phyloP scores from a whole-genome alignment of 78 protist species.

The Dictyostelium capitatum region DNA sequence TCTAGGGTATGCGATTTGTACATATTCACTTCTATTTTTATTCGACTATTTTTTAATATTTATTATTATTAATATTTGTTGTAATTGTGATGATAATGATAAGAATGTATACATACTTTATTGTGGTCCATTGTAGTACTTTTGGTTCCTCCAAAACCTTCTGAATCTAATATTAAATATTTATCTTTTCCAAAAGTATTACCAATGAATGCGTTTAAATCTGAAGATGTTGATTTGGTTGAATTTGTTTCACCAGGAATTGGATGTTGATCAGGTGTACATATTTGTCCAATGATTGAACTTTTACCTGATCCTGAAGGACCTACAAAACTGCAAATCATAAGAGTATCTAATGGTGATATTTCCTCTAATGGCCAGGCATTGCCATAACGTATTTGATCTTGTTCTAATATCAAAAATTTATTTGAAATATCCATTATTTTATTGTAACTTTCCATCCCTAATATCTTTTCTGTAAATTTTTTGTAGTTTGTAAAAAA shows the following conservation, averaged over 20 bases:
- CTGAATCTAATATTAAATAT: constrained; percentile 4
- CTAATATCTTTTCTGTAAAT: too few relatives aligned
- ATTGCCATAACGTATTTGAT: background rate
- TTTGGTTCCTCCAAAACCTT: background rate
- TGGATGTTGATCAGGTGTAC: background rate
- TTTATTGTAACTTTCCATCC: too few relatives aligned
- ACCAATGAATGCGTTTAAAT: background rate
- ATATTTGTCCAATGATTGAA: background rate
- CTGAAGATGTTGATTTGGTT: background rate
- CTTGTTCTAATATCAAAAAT: background rate
- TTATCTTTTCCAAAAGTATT: background rate
- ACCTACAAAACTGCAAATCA: constrained; percentile 10
- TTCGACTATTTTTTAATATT: too few relatives aligned
- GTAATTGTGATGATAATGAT: too few relatives aligned
- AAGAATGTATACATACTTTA: too few relatives aligned
- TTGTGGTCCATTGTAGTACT: background rate
- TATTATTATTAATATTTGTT: too few relatives aligned
- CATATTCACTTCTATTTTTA: background rate
- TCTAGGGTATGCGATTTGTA: constrained; percentile 20
- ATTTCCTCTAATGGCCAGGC: background rate
- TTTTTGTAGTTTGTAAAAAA: too few relatives aligned
- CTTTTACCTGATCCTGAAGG: constrained; percentile 26
- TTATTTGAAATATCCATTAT: background rate
- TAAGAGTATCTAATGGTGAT: background rate
- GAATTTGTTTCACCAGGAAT: background rate